Evolutionary conservation across 192 early-diverging fungal species (phyloP).

Genomic region (Linnemannia exigua): DNA sequence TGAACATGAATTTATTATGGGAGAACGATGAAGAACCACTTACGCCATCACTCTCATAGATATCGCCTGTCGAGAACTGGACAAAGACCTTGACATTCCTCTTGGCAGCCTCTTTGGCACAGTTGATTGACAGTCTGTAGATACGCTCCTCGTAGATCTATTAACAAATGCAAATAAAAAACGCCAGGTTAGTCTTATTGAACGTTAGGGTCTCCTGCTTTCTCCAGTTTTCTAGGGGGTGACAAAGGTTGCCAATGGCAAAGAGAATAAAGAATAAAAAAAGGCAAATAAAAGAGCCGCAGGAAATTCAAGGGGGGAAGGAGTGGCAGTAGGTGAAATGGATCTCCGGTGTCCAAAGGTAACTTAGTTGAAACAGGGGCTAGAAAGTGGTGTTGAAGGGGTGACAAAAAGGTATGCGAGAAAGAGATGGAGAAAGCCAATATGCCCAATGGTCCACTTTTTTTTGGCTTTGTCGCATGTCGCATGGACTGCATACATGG

Average conservation of each 20-base stretch:
- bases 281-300: neutral
- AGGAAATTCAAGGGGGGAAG: neutral
- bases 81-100: constrained; percentile 79
- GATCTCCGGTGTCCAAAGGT: neutral
- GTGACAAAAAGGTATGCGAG: neutral
- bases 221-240: neutral
- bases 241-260: neutral
- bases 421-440: neutral
- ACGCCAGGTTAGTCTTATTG: neutral
- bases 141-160: constrained; percentile 88
- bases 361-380: neutral
- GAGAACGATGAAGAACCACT: neutral
- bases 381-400: neutral
- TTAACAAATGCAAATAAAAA: neutral
- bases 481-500: neutral
- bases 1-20: neutral
- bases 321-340: neutral
- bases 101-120: constrained; percentile 86
- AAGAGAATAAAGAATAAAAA: neutral
- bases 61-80: constrained; percentile 89
- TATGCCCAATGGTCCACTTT: neutral
- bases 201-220: neutral
- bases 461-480: neutral
- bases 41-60: constrained; percentile 87
- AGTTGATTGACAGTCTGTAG: constrained; percentile 71